Percentiles rank a stretch among this genome's conserved stretches.
phyloP scores from a whole-genome alignment of 768 basidiomycete genomes.

The Hericium erinaceus region DNA sequence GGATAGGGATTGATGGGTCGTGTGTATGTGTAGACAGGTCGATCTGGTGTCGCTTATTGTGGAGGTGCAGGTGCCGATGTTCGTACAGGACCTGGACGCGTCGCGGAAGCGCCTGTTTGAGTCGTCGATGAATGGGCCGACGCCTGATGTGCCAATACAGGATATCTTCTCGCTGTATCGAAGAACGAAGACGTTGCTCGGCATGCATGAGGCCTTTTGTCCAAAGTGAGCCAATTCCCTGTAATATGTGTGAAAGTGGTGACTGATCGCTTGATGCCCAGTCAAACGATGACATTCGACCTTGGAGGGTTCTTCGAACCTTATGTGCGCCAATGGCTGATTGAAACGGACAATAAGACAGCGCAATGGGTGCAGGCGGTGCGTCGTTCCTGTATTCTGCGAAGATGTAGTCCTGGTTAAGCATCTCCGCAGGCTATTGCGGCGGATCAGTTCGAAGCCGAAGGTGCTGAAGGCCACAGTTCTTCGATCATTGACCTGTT shows the following conservation, averaged over 20 bases:
- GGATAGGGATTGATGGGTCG: background rate
- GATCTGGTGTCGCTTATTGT: conserved; percentile 71
- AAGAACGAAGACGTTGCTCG: conserved; percentile 60
- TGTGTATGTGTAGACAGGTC: conserved; percentile 36
- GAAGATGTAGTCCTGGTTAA: background rate
- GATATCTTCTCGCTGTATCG: conserved; percentile 86
- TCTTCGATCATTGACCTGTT: conserved; percentile 98
- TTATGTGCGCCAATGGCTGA: conserved; percentile 81
- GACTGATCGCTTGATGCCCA: conserved; percentile 16
- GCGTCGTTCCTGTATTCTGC: conserved; percentile 23
- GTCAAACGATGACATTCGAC: conserved; percentile 55
- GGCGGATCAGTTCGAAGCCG: conserved; percentile 78
- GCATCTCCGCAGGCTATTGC: conserved; percentile 53
- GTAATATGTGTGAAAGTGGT: no score
- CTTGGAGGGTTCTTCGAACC: conserved; percentile 75
- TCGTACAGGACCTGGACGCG: conserved; percentile 55
- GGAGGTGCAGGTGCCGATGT: conserved; percentile 57
- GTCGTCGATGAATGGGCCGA: conserved; percentile 79
- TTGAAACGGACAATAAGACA: conserved; percentile 85
- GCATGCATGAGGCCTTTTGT: conserved; percentile 79
- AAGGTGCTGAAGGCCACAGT: conserved; percentile 76
- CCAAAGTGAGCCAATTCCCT: conserved; percentile 45
- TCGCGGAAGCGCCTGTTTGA: conserved; percentile 71
- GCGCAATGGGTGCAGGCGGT: conserved; percentile 91
- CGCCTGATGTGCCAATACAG: conserved; percentile 80